A percentile compares a stretch with the other conserved stretches of the same genome.
phyloP scores from a whole-genome alignment of 345 rosid genomes.

The Cardamine occulta region DNA sequence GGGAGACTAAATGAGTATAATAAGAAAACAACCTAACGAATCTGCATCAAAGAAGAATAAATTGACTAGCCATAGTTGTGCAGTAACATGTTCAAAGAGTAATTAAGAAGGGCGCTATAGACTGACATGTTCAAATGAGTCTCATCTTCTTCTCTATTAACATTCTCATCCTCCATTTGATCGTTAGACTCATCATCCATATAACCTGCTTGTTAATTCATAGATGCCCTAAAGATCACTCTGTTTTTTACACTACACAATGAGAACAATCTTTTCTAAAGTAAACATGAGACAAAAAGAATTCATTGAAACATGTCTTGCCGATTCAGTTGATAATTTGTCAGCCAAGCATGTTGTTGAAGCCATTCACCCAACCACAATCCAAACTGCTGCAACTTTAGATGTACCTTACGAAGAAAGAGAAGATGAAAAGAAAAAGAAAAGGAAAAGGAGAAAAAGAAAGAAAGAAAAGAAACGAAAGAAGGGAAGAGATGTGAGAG shows the following conservation, averaged over 20 bases:
- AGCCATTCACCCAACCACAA: not conserved
- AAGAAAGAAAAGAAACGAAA: not conserved
- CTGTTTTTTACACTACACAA: not conserved
- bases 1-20: too few relatives aligned
- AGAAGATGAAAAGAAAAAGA: not conserved
- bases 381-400: constrained; percentile 4
- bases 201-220: too few relatives aligned
- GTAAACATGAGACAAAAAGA: not conserved
- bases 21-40: too few relatives aligned
- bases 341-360: not conserved
- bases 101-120: too few relatives aligned
- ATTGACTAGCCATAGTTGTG: too few relatives aligned
- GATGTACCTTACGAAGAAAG: constrained; percentile 16
- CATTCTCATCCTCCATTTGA: too few relatives aligned
- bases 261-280: not conserved
- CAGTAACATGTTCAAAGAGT: too few relatives aligned
- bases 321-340: not conserved
- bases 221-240: not conserved
- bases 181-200: too few relatives aligned
- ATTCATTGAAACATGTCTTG: not conserved
- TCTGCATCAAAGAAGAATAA: too few relatives aligned
- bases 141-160: too few relatives aligned
- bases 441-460: not conserved
- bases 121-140: too few relatives aligned
- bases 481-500: not conserved